phyloP scores from a whole-genome alignment of 495 filamentous ascomycete genomes.

The Neurospora africana region DNA sequence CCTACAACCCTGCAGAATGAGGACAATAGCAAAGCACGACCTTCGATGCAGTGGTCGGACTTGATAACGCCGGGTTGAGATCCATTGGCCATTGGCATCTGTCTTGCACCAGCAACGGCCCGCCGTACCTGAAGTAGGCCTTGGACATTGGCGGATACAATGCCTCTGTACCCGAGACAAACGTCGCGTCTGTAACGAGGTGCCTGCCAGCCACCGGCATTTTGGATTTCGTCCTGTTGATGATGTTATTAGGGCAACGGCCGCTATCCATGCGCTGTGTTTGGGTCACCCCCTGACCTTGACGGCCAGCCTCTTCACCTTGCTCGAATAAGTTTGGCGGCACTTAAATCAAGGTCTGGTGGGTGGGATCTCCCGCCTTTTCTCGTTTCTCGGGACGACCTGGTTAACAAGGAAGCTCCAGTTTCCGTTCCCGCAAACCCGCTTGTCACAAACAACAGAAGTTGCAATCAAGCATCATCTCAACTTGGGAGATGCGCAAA shows the following conservation, averaged over 20 bases:
- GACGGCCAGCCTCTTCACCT: not conserved
- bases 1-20: not conserved
- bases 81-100: not conserved
- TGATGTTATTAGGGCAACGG: not conserved
- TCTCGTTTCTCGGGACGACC: not conserved
- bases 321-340: not conserved
- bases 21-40: not conserved
- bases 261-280: not conserved
- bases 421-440: not conserved
- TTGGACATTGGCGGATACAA: not conserved
- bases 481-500: not conserved
- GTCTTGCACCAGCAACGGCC: not conserved
- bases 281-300: not conserved
- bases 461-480: not conserved
- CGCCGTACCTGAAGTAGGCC: not conserved
- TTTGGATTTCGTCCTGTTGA: not conserved
- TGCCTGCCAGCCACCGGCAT: not conserved
- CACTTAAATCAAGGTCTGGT: not conserved
- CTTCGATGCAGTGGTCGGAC: not conserved
- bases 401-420: not conserved
- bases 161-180: not conserved
- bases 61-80: not conserved
- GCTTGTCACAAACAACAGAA: not conserved
- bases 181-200: not conserved
- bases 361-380: not conserved